A percentile compares a stretch with the other conserved stretches of the same genome.
Conservation (phyloP, 2,329 filamentous ascomycete species). For the Polychaeton citri region DNA sequence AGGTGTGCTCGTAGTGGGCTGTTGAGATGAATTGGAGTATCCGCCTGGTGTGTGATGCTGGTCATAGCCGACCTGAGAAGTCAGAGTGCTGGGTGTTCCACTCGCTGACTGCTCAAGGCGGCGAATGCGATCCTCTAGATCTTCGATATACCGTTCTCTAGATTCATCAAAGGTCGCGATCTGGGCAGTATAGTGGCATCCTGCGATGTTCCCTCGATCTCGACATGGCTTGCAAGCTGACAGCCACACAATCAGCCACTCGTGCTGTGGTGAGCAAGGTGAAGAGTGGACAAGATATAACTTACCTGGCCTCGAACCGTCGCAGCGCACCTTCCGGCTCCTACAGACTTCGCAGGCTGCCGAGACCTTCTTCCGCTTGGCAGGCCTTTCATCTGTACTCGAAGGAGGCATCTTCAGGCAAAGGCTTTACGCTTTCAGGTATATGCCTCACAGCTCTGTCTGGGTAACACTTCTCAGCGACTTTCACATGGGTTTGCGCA, state of each 20-base stretch:
- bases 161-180: background rate
- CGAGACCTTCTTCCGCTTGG: background rate
- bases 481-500: too few relatives aligned
- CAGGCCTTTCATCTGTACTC: background rate
- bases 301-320: background rate
- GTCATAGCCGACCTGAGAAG: too few relatives aligned
- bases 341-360: background rate
- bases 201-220: background rate
- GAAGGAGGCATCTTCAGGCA: too few relatives aligned
- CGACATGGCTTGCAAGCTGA: background rate
- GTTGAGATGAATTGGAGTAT: background rate
- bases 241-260: too few relatives aligned
- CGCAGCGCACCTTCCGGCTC: background rate
- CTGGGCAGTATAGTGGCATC: background rate
- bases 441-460: too few relatives aligned
- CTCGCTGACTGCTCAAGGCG: constrained; percentile 5
- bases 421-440: too few relatives aligned
- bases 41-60: too few relatives aligned
- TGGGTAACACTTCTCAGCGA: too few relatives aligned
- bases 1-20: background rate
- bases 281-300: too few relatives aligned
- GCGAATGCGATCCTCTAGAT: constrained; percentile 36
- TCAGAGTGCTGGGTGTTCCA: background rate
- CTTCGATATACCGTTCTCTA: background rate
- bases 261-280: too few relatives aligned